phyloP scores from a whole-genome alignment of 2,329 filamentous ascomycete genomes.

The Pseudogymnoascus sp. region DNA sequence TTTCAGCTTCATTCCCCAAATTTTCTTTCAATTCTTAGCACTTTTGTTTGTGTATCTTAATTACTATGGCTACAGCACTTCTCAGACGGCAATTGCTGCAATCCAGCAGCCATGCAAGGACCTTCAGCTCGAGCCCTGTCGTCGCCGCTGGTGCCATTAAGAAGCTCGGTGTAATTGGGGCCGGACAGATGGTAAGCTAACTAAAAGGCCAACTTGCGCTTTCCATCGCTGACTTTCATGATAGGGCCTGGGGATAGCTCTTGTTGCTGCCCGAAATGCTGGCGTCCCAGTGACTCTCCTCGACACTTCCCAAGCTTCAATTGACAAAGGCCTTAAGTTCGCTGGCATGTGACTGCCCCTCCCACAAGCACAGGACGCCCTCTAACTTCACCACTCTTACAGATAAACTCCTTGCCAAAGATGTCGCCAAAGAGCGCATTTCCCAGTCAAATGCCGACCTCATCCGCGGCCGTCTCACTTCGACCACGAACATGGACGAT shows the following conservation, averaged over 20 bases:
- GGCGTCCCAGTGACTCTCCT: slow-evolving; percentile 77
- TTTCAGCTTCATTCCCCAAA: slow-evolving; percentile 6
- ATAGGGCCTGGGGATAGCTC: slow-evolving; percentile 88
- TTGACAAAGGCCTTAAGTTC: slow-evolving; percentile 85
- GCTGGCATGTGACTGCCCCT: slow-evolving; percentile 49
- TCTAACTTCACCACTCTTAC: slow-evolving; percentile 8
- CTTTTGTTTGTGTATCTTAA: neutral
- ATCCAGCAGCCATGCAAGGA: slow-evolving; percentile 30
- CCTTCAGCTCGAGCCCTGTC: slow-evolving; percentile 62
- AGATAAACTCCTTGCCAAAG: slow-evolving; percentile 91
- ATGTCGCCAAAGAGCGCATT: slow-evolving; percentile 79
- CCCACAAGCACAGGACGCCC: neutral
- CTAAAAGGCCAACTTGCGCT: neutral
- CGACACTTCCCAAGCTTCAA: slow-evolving; percentile 72
- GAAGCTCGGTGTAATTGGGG: slow-evolving; percentile 82
- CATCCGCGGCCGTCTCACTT: slow-evolving; percentile 58
- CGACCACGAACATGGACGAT: slow-evolving; percentile 66
- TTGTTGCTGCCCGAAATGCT: slow-evolving; percentile 82
- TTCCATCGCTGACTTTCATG: slow-evolving; percentile 21
- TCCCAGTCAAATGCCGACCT: slow-evolving; percentile 73
- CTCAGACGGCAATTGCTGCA: slow-evolving; percentile 20
- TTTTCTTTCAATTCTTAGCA: neutral
- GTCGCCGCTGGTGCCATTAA: slow-evolving; percentile 66
- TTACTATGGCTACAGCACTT: slow-evolving; percentile 23
- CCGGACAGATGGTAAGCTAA: slow-evolving; percentile 80